Evolutionary conservation across 805 yeast species (phyloP).

Genomic region (Lachancea sp.): DNA sequence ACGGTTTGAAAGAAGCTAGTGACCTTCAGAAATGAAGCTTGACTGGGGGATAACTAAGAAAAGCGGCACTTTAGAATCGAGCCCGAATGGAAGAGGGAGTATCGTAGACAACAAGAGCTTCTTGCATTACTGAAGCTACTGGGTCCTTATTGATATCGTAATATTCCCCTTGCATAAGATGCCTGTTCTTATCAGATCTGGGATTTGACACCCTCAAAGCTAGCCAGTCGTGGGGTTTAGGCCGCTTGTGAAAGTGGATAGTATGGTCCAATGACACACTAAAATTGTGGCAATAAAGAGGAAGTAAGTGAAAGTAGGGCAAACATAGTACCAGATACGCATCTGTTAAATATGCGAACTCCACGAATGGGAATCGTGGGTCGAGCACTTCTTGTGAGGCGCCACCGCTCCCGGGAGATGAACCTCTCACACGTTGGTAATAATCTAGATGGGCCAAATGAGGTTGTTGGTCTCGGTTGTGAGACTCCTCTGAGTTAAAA

Average conservation of each 20-base stretch:
- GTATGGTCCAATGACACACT: constrained; percentile 62
- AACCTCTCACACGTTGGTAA: constrained; percentile 21
- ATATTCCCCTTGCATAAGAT: constrained; percentile 53
- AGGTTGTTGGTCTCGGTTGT: neutral
- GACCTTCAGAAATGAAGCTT: too few species aligned
- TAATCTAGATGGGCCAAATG: constrained; percentile 17
- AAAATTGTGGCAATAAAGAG: constrained; percentile 41
- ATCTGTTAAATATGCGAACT: constrained; percentile 55
- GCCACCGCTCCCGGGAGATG: neutral
- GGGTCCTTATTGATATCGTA: constrained; percentile 44
- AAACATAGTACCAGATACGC: constrained; percentile 47
- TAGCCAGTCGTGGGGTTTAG: constrained; percentile 45
- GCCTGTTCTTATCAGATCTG: constrained; percentile 46
- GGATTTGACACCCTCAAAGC: constrained; percentile 43
- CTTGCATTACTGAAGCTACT: constrained; percentile 59
- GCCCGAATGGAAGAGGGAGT: constrained; percentile 18
- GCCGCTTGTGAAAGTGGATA: constrained; percentile 52
- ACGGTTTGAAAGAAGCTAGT: neutral
- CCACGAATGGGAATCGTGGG: constrained; percentile 43
- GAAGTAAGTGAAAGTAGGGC: constrained; percentile 45
- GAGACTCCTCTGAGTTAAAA: constrained; percentile 17
- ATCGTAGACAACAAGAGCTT: constrained; percentile 42
- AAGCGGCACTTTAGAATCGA: constrained; percentile 11
- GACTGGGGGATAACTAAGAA: neutral
- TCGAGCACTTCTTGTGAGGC: constrained; percentile 14